These are phyloP conservation scores for Penicillium frequentans DNA, from an alignment of 2,329 filamentous ascomycete species.

Conservation along the genomic window DNA sequence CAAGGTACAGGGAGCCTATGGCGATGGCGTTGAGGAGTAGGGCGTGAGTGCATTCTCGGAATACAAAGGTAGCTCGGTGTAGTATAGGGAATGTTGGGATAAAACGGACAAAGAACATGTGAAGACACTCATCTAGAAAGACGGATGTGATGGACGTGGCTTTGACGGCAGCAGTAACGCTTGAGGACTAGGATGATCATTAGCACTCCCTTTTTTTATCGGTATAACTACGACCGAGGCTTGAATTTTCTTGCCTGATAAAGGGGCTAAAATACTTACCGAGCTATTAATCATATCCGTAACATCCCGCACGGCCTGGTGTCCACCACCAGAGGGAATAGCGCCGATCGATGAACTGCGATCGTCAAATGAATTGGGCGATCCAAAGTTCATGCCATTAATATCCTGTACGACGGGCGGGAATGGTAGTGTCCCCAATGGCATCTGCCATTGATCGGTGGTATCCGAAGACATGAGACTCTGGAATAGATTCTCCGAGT, in stretches of 20 bases:
- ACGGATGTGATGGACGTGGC: slow-evolving; percentile 46
- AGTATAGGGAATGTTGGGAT: slow-evolving; percentile 49
- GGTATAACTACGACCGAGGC: background rate
- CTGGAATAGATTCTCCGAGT: slow-evolving; percentile 47
- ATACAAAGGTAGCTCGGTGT: slow-evolving; percentile 47
- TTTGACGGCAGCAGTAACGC: slow-evolving; percentile 46
- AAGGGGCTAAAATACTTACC: slow-evolving; percentile 25
- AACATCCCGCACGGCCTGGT: slow-evolving; percentile 47
- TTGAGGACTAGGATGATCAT: slow-evolving; percentile 35
- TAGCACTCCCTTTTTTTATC: background rate
- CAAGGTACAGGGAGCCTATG: slow-evolving; percentile 47
- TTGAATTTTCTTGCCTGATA: background rate
- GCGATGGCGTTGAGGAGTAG: slow-evolving; percentile 48
- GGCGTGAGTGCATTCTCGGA: slow-evolving; percentile 46
- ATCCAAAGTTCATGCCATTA: slow-evolving; percentile 32
- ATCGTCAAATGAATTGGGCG: slow-evolving; percentile 40
- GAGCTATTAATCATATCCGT: slow-evolving; percentile 46
- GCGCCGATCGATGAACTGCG: slow-evolving; percentile 36
- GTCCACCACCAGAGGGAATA: slow-evolving; percentile 44
- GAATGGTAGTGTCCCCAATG: slow-evolving; percentile 43
- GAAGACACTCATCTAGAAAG: slow-evolving; percentile 48
- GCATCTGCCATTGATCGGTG: slow-evolving; percentile 45
- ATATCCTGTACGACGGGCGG: slow-evolving; percentile 32
- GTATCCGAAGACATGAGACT: slow-evolving; percentile 44
- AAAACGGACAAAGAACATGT: slow-evolving; percentile 50